Evolutionary conservation across 192 early-diverging fungal genomes (phyloP).

Genomic region (Backusella westeae): DNA sequence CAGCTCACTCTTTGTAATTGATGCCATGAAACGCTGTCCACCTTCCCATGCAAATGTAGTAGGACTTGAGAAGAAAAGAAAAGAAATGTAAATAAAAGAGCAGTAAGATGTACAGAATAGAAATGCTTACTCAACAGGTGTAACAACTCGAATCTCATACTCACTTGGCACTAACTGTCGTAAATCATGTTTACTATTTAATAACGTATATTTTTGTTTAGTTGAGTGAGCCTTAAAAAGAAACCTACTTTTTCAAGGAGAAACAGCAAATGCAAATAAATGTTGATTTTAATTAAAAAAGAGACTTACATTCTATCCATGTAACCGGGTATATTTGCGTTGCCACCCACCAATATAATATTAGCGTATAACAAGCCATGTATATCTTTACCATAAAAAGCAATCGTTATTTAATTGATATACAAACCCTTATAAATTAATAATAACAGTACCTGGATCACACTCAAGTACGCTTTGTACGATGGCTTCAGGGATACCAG

Average conservation of each 20-base stretch:
- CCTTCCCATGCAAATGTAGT: constrained; percentile 58
- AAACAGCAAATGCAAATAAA: background rate
- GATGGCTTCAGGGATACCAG: constrained; percentile 68
- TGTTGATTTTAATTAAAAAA: background rate
- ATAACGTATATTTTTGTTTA: background rate
- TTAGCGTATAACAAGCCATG: constrained; percentile 67
- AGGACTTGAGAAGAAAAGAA: constrained; percentile 42
- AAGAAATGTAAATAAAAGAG: background rate
- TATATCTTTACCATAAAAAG: constrained; percentile 39
- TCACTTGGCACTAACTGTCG: constrained; percentile 53
- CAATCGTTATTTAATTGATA: constrained; percentile 1
- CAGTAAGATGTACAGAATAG: background rate
- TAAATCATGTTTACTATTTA: constrained; percentile 44
- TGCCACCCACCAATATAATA: constrained; percentile 69
- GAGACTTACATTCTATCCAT: constrained; percentile 54
- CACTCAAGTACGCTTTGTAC: constrained; percentile 49
- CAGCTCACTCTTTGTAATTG: constrained; percentile 45
- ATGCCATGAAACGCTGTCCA: constrained; percentile 41
- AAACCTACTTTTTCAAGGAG: background rate
- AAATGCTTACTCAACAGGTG: constrained; percentile 56
- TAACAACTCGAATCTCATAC: constrained; percentile 53
- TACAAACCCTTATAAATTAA: background rate
- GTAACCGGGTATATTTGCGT: constrained; percentile 60
- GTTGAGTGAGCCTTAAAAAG: background rate
- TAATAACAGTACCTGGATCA: constrained; percentile 40